Percentiles rank a stretch among this genome's conserved stretches.
Conservation (phyloP, 805 yeast genomes). For the Clavispora vitiphila region DNA sequence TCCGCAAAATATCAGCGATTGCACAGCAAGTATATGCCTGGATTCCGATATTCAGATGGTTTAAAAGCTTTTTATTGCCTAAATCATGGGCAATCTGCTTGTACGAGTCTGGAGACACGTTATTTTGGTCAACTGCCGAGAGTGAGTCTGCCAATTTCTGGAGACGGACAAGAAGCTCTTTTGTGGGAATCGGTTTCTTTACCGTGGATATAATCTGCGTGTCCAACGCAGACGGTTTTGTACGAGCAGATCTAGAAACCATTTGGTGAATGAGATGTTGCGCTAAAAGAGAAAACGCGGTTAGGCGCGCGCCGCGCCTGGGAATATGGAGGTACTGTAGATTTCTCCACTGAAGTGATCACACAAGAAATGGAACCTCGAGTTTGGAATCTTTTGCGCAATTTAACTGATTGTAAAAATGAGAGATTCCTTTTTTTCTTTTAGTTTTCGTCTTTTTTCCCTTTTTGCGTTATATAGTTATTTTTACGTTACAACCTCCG, state of each 20-base stretch:
- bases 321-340: neutral
- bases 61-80: conserved; percentile 52
- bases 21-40: conserved; percentile 70
- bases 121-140: conserved; percentile 56
- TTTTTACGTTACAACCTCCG: too few species aligned
- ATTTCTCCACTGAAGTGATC: too few species aligned
- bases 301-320: conserved; percentile 1
- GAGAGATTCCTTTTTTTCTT: too few species aligned
- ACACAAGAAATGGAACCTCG: too few species aligned
- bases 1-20: conserved; percentile 65
- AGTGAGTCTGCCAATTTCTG: conserved; percentile 60
- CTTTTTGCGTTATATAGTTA: too few species aligned
- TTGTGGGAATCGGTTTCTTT: conserved; percentile 52
- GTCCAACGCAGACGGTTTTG: neutral
- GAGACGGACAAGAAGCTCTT: conserved; percentile 55
- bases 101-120: conserved; percentile 42
- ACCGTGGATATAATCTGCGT: conserved; percentile 53
- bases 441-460: too few species aligned
- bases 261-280: neutral
- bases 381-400: too few species aligned
- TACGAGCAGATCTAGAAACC: neutral
- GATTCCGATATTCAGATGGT: conserved; percentile 62
- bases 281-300: neutral
- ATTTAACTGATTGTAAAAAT: too few species aligned
- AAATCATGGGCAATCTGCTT: conserved; percentile 44